Conservation (phyloP, 2,329 filamentous ascomycete genomes). For the Peltaster fructicola region DNA sequence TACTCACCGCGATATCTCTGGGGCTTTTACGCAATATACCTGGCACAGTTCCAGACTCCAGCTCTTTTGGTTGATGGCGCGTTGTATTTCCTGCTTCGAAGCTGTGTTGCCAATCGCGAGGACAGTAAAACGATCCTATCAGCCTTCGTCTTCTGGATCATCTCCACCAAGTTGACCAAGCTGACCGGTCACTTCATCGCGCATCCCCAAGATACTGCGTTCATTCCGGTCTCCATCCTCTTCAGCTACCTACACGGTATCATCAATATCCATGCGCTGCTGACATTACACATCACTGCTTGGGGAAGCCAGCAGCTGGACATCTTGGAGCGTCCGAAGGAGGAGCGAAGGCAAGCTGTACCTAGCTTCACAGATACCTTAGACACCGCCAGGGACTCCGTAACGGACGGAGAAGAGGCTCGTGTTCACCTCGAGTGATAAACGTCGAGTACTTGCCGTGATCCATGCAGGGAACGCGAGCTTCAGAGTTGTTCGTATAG, state of each 20-base stretch:
- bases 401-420: too few species aligned
- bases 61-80: conserved; percentile 34
- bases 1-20: conserved; percentile 26
- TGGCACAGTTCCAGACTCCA: conserved; percentile 37
- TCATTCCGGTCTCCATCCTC: conserved; percentile 31
- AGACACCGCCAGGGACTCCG: too few species aligned
- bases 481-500: too few species aligned
- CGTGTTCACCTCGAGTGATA: too few species aligned
- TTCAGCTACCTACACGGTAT: conserved; percentile 42
- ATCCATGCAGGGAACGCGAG: too few species aligned
- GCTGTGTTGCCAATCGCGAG: conserved; percentile 9
- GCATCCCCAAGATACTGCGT: conserved; percentile 34
- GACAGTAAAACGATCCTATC: neutral
- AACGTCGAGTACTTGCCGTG: too few species aligned
- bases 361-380: too few species aligned
- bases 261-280: conserved; percentile 38
- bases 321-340: conserved; percentile 6
- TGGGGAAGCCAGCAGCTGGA: conserved; percentile 16
- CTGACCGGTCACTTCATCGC: conserved; percentile 33
- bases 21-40: conserved; percentile 39
- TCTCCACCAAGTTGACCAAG: conserved; percentile 41
- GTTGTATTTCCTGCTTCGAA: conserved; percentile 21
- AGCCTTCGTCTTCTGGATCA: conserved; percentile 25
- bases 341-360: too few species aligned
- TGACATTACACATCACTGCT: conserved; percentile 25